A percentile compares a stretch with the other conserved stretches of the same genome.
These are phyloP conservation scores for Nitzschia palea DNA, from an alignment of 108 stramenopile genomes.

Conservation along the genomic window DNA sequence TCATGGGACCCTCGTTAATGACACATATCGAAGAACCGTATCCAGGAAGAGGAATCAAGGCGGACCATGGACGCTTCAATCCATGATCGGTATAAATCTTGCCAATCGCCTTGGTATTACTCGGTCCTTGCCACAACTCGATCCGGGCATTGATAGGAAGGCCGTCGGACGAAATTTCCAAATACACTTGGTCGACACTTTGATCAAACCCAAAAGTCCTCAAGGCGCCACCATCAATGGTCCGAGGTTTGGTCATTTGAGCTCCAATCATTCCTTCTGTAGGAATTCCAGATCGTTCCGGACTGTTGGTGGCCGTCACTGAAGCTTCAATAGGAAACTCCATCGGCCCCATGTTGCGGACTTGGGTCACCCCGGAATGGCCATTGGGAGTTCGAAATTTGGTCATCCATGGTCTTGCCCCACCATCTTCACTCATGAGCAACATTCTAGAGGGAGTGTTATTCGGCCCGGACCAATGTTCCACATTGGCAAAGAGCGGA, in stretches of 20 bases:
- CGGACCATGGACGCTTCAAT: constrained; percentile 56
- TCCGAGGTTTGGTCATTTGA: constrained; percentile 39
- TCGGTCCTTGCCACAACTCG: constrained; percentile 61
- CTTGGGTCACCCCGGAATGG: constrained; percentile 44
- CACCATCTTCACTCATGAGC: constrained; percentile 60
- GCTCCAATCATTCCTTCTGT: neutral
- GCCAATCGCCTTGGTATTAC: constrained; percentile 59
- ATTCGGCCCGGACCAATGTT: constrained; percentile 54
- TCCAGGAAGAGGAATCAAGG: constrained; percentile 54
- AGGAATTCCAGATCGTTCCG: neutral
- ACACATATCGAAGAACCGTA: constrained; percentile 52
- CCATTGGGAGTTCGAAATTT: constrained; percentile 42
- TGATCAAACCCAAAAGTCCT: constrained; percentile 65
- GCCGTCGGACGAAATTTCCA: constrained; percentile 3
- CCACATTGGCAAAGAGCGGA: constrained; percentile 57
- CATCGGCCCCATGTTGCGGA: constrained; percentile 63
- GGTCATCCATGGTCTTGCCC: constrained; percentile 52
- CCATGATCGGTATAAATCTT: constrained; percentile 63
- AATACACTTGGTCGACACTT: neutral
- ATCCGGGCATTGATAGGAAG: constrained; percentile 42
- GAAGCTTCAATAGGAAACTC: constrained; percentile 53
- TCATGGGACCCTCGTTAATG: constrained; percentile 43
- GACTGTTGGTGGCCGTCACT: neutral
- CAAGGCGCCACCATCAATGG: constrained; percentile 79
- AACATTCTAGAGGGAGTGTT: constrained; percentile 56